These are phyloP conservation scores for Ophiostoma ulmi DNA, from an alignment of 2,329 filamentous ascomycete species.

Conservation along the genomic window DNA sequence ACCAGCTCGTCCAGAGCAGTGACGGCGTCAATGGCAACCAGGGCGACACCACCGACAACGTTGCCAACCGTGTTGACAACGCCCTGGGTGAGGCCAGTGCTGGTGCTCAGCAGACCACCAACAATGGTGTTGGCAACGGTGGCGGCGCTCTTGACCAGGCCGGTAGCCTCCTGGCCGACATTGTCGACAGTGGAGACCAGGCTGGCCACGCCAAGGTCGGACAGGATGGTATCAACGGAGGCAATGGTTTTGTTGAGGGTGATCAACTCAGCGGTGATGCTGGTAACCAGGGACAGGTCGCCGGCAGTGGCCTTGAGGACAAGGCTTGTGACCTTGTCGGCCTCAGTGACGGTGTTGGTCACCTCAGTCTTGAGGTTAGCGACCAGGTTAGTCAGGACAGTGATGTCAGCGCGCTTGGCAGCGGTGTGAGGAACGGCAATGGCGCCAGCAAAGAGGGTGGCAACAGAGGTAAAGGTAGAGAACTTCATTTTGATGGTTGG, in stretches of 20 bases:
- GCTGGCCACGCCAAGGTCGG: conserved; percentile 1
- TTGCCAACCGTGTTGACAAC: background rate
- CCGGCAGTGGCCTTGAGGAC: background rate
- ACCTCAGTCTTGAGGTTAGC: background rate
- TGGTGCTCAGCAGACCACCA: background rate
- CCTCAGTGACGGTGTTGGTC: background rate
- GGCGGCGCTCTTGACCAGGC: background rate
- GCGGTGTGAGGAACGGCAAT: conserved; percentile 21
- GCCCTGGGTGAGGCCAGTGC: background rate
- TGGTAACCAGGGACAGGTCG: conserved; percentile 2
- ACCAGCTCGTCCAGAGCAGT: background rate
- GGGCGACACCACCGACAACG: background rate
- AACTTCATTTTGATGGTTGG: conserved; percentile 26
- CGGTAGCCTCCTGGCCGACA: background rate
- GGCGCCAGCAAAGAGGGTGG: conserved; percentile 20
- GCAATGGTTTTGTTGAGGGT: conserved; percentile 6
- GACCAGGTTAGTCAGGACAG: background rate
- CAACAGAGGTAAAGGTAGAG: conserved; percentile 21
- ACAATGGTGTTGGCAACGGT: conserved; percentile 13
- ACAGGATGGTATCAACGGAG: conserved; percentile 7
- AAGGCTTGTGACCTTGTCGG: background rate
- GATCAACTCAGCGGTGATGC: conserved; percentile 14
- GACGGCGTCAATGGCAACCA: background rate
- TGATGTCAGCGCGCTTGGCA: conserved; percentile 15
- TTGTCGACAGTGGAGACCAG: background rate